These are phyloP conservation scores for Trifolium repens DNA, from an alignment of 306 rosid genomes.

Conservation along the genomic window DNA sequence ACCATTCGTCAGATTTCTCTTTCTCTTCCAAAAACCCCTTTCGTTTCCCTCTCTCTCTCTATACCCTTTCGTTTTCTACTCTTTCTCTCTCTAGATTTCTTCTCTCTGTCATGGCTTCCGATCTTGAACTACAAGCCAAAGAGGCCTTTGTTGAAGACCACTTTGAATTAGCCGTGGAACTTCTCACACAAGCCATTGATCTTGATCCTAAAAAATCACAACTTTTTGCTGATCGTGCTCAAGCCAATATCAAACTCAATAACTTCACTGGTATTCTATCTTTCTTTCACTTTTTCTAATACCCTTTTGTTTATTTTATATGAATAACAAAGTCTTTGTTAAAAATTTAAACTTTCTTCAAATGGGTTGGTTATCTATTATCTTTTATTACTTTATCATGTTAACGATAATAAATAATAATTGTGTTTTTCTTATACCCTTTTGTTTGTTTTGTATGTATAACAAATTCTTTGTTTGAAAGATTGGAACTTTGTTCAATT, in stretches of 20 bases:
- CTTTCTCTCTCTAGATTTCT: conserved; percentile 1
- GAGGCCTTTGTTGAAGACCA: conserved; percentile 90
- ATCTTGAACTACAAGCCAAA: conserved; percentile 73
- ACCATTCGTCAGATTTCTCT: too few relatives aligned
- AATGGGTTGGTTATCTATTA: conserved; percentile 29
- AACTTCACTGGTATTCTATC: conserved; percentile 57
- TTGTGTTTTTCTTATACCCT: not conserved
- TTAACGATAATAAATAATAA: too few relatives aligned
- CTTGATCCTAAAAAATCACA: conserved; percentile 61
- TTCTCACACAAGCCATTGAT: conserved; percentile 70
- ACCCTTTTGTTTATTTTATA: conserved; percentile 27
- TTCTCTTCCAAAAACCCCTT: not conserved
- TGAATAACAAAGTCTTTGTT: not conserved
- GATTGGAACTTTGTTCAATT: not conserved
- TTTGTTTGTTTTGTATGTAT: not conserved
- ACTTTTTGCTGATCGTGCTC: conserved; percentile 82
- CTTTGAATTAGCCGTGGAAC: conserved; percentile 69
- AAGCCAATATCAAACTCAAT: conserved; percentile 82
- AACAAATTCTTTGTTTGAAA: not conserved
- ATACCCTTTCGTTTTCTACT: not conserved
- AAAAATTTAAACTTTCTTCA: not conserved
- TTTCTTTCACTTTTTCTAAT: not conserved
- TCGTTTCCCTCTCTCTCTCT: not conserved
- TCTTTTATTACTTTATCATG: not conserved
- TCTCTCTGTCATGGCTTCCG: conserved; percentile 71